phyloP scores from a whole-genome alignment of 2,329 filamentous ascomycete species.

The Colletotrichum sp. region DNA sequence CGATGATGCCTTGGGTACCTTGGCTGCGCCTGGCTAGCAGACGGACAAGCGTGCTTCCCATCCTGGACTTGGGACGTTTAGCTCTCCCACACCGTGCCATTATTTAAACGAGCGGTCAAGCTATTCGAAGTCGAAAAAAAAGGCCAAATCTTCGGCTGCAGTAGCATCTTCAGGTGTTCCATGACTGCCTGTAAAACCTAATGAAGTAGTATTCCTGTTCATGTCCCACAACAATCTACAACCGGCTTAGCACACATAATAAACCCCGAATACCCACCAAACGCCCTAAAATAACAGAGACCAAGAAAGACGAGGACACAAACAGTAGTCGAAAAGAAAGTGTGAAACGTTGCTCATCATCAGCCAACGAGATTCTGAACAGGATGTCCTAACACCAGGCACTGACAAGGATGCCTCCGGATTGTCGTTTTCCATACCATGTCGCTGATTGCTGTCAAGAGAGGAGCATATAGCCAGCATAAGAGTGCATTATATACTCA shows the following conservation, averaged over 20 bases:
- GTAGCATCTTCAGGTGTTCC: neutral
- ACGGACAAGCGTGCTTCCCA: neutral
- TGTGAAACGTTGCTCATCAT: accelerated
- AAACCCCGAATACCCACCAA: neutral
- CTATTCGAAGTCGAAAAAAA: neutral
- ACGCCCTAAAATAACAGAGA: accelerated
- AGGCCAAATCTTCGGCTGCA: neutral
- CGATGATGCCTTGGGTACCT: neutral
- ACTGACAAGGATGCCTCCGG: neutral
- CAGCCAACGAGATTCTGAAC: neutral
- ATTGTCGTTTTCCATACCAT: accelerated
- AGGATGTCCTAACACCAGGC: neutral
- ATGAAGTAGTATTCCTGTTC: neutral
- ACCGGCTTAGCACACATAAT: accelerated
- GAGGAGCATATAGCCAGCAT: neutral
- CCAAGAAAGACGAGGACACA: neutral
- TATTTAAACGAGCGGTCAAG: neutral
- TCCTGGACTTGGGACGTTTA: accelerated
- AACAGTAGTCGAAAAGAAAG: neutral
- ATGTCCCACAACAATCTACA: accelerated
- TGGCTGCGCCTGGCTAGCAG: neutral
- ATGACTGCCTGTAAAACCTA: accelerated
- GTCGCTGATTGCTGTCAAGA: neutral
- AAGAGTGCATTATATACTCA: neutral
- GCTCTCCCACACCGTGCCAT: neutral